Evolutionary conservation across 2,329 filamentous ascomycete genomes (phyloP).

Genomic region (Xylaria sp.): DNA sequence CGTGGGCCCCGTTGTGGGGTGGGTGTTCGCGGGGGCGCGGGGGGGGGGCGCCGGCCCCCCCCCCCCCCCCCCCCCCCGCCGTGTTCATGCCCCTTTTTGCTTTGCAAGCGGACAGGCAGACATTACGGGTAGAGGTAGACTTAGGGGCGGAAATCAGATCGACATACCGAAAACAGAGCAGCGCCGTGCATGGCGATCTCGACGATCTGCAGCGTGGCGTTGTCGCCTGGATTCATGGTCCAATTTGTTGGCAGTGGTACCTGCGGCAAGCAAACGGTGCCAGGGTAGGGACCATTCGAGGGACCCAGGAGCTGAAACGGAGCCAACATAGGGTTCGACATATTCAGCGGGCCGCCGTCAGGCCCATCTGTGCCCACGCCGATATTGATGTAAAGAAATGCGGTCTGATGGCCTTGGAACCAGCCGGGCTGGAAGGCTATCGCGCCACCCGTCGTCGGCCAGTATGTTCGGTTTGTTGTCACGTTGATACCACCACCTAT

Average conservation of each 20-base stretch:
- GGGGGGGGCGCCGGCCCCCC: no score
- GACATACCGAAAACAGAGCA: constrained; percentile 72
- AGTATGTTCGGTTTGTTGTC: constrained; percentile 86
- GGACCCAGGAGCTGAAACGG: constrained; percentile 87
- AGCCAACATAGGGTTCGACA: constrained; percentile 83
- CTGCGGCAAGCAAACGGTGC: constrained; percentile 88
- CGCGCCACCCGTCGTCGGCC: constrained; percentile 89
- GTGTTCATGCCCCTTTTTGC: not conserved
- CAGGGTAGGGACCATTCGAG: constrained; percentile 83
- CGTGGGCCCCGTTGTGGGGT: no score
- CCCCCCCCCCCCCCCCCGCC: no score
- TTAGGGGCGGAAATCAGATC: not conserved
- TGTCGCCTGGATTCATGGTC: constrained; percentile 80
- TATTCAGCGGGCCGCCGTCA: constrained; percentile 77
- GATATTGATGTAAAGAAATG: constrained; percentile 90
- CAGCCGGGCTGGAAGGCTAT: constrained; percentile 92
- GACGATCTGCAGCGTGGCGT: constrained; percentile 80
- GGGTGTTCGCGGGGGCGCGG: no score
- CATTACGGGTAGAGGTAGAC: not conserved
- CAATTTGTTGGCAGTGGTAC: constrained; percentile 81
- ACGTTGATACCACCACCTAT: constrained; percentile 84
- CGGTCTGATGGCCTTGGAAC: constrained; percentile 88
- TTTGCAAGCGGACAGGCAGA: not conserved
- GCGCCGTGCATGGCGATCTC: constrained; percentile 78
- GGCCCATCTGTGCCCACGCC: constrained; percentile 79